Percentiles rank a stretch among this genome's conserved stretches.
phyloP scores from a whole-genome alignment of 306 rosid genomes.

The Cucurbita argyrosperma region DNA sequence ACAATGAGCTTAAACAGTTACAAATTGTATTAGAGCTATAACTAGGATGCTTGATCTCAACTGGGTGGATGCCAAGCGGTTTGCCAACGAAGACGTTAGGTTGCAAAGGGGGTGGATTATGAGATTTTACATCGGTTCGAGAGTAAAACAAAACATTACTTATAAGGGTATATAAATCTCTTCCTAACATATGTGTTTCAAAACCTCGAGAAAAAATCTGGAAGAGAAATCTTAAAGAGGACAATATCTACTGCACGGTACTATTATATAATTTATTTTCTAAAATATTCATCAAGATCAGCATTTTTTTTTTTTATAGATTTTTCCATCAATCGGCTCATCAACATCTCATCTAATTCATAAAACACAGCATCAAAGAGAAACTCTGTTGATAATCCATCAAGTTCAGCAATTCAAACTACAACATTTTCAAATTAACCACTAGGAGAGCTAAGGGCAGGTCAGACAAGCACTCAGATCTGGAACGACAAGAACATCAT shows the following conservation, averaged over 20 bases:
- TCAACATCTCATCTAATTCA: not conserved
- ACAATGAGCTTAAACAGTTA: no score
- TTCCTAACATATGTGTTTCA: no score
- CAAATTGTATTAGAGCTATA: no score
- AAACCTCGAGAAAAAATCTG: accelerated
- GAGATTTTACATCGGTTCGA: no score
- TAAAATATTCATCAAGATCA: not conserved
- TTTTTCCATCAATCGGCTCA: not conserved
- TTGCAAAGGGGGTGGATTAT: no score
- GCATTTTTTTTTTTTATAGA: not conserved
- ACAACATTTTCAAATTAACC: not conserved
- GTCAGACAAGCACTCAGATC: not conserved
- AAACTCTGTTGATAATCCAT: not conserved
- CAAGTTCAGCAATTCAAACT: not conserved
- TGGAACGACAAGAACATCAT: not conserved
- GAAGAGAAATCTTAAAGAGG: accelerated
- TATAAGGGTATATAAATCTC: no score
- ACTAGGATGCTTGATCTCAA: no score
- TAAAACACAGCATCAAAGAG: not conserved
- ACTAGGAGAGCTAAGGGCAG: not conserved
- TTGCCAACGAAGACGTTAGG: no score
- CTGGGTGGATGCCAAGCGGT: no score
- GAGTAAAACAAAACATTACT: no score
- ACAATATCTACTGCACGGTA: no score
- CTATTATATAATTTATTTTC: not conserved